Base-by-base conservation (phyloP, 2,329 filamentous ascomycete species). In the Acephala macrosclerotiorum region DNA sequence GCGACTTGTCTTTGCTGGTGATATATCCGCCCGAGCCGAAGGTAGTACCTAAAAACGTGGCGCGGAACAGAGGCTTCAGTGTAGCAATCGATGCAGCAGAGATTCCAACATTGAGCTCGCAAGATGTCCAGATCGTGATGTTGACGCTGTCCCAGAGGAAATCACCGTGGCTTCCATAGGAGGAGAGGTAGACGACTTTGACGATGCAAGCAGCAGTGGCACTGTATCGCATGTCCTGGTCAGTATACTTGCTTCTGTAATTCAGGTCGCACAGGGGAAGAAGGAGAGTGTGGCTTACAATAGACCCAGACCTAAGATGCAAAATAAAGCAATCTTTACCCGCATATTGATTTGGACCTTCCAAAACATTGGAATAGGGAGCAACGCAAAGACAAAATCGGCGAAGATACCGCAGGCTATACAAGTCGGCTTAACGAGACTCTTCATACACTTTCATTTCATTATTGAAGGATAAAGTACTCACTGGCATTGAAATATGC, bases 111-210 rank as follows among this genome's bases (percentile, higher is more conserved):
- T 78, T 78, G 22, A 82, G 75, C 64, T 83, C 80, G 51, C n/a
- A 80, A 76, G 5, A 35, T 20, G 20, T 79, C 82, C 82, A 83
- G 65, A 83, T 80, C 8, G 81, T 83, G 1, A 86, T 77, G 70
- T 82, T 78, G 33, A 80, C 77, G 1, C 75, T 80, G 65, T 82
- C 80, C 81, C 81, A 82, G 0, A 84, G 74, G 66, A 79, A 79
- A 60, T 83, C 80, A 9, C 77, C 77, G 0, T 71, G 68, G 20
- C 76, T 77, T 12, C 79, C 80, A 58, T 82, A 80, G 60, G 76
- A 77, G 16, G 75, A 69, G 3, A 82, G 66, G 63, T 77, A 80
- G 1, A 73, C 74, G 9, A 80, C 69, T 65, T 83, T 83, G 55
- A 82, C 75, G 18, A 82, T 77, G n/a, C 55, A 57, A 16, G 55